Conservation (phyloP, 2,329 filamentous ascomycete species). For the Colletotrichum sp. region DNA sequence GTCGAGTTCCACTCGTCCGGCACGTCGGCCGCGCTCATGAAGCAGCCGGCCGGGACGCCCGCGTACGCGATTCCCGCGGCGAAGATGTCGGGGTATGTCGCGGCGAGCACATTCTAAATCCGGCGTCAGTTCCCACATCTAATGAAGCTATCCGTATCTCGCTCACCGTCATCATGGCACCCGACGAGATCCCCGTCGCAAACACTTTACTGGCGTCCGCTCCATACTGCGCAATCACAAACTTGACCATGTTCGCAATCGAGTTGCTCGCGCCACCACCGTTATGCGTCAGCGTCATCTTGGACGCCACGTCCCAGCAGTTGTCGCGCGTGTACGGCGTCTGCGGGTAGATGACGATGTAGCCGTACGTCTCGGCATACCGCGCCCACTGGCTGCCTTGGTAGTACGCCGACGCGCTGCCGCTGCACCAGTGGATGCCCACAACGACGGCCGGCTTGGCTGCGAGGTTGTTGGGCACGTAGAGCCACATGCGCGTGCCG, state of each 20-base stretch:
- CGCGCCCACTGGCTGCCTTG: slow-evolving; percentile 51
- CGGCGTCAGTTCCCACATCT: not conserved
- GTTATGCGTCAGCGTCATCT: slow-evolving; percentile 51
- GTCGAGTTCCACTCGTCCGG: slow-evolving; percentile 58
- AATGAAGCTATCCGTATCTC: too few species aligned
- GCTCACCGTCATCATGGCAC: slow-evolving; percentile 56
- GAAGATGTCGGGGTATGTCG: slow-evolving; percentile 61
- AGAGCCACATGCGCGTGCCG: slow-evolving; percentile 28
- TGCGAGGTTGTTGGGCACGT: slow-evolving; percentile 38
- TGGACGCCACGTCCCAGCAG: slow-evolving; percentile 67
- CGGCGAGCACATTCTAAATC: slow-evolving; percentile 49
- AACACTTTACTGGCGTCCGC: slow-evolving; percentile 53
- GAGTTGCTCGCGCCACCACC: slow-evolving; percentile 56
- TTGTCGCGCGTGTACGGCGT: slow-evolving; percentile 37
- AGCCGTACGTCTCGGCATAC: slow-evolving; percentile 60
- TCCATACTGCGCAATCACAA: slow-evolving; percentile 49
- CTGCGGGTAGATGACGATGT: slow-evolving; percentile 57
- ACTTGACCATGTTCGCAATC: slow-evolving; percentile 61
- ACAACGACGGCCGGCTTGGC: slow-evolving; percentile 56
- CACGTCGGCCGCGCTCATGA: slow-evolving; percentile 43
- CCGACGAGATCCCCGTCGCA: slow-evolving; percentile 52
- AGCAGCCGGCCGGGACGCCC: slow-evolving; percentile 62
- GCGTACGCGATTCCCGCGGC: slow-evolving; percentile 55
- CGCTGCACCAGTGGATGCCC: slow-evolving; percentile 62
- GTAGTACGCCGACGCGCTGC: slow-evolving; percentile 58